Conservation (phyloP, 768 basidiomycete genomes). For the Sistotremastrum suecicum region DNA sequence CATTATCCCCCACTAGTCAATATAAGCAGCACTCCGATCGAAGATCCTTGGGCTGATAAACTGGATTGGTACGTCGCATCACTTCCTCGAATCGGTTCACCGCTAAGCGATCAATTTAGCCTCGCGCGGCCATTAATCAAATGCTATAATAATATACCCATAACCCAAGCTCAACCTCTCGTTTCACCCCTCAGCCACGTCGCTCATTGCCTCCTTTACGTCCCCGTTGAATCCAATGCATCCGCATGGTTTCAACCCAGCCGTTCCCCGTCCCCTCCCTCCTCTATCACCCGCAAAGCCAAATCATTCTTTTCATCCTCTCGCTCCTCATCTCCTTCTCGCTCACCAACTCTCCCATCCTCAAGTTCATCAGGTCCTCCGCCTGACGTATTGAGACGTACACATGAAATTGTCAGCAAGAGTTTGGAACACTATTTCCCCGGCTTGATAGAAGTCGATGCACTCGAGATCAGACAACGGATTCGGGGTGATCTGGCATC, state of each 20-base stretch:
- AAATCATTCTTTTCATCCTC: constrained; percentile 19
- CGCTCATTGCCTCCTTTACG: constrained; percentile 16
- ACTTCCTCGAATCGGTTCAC: constrained; percentile 23
- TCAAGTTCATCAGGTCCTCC: constrained; percentile 23
- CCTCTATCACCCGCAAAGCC: constrained; percentile 31
- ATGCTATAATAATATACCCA: neutral
- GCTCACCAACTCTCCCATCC: constrained; percentile 17
- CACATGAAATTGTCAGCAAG: constrained; percentile 56
- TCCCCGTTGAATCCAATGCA: too few species aligned
- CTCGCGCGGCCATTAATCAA: neutral
- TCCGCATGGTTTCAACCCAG: constrained; percentile 14
- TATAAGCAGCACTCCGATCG: constrained; percentile 7
- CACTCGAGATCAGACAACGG: constrained; percentile 39
- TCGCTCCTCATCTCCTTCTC: constrained; percentile 33
- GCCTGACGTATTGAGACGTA: constrained; percentile 31
- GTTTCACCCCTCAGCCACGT: neutral
- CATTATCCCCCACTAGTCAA: constrained; percentile 50
- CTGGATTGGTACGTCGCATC: constrained; percentile 27
- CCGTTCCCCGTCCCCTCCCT: constrained; percentile 40
- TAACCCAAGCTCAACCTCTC: neutral
- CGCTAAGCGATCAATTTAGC: constrained; percentile 27
- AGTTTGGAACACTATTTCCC: constrained; percentile 51
- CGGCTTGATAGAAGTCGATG: constrained; percentile 47
- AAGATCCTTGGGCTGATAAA: constrained; percentile 10
- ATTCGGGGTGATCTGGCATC: constrained; percentile 32